A percentile compares a stretch with the other conserved stretches of the same genome.
phyloP scores from a whole-genome alignment of 176 grass and related monocot species.

The Carex parvula region DNA sequence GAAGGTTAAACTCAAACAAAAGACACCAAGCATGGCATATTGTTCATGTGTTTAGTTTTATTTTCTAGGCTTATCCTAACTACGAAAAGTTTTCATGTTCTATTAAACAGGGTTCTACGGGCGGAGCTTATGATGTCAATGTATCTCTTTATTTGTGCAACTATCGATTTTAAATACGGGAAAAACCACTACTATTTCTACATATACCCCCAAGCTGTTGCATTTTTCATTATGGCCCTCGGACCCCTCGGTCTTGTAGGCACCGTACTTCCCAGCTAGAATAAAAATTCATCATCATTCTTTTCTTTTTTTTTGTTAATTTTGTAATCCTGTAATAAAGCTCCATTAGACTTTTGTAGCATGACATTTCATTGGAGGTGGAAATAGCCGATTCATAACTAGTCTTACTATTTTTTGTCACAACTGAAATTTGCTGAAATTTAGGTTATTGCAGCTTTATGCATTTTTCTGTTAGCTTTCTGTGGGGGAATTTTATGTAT shows the following conservation, averaged over 20 bases:
- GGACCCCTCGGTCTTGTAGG: slow-evolving; percentile 79
- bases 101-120: slow-evolving; percentile 52
- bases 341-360: not conserved
- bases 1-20: not conserved
- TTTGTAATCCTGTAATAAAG: slow-evolving; percentile 24
- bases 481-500: too few species aligned
- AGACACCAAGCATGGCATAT: not conserved
- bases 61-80: slow-evolving; percentile 6
- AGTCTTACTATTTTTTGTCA: not conserved
- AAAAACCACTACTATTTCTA: slow-evolving; percentile 71
- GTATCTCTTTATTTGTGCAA: slow-evolving; percentile 64
- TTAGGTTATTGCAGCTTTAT: not conserved
- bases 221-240: slow-evolving; percentile 62
- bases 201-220: slow-evolving; percentile 59
- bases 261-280: slow-evolving; percentile 51
- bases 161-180: slow-evolving; percentile 50
- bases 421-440: too few species aligned
- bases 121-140: slow-evolving; percentile 47
- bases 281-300: slow-evolving; percentile 1
- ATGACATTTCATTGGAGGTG: slow-evolving; percentile 8
- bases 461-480: not conserved
- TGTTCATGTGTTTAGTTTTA: not conserved
- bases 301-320: not conserved
- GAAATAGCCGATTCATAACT: not conserved
- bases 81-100: not conserved